A percentile compares a stretch with the other conserved stretches of the same genome.
Evolutionary conservation across 2,329 filamentous ascomycete genomes (phyloP).

Genomic region (Monosporascus ibericus): DNA sequence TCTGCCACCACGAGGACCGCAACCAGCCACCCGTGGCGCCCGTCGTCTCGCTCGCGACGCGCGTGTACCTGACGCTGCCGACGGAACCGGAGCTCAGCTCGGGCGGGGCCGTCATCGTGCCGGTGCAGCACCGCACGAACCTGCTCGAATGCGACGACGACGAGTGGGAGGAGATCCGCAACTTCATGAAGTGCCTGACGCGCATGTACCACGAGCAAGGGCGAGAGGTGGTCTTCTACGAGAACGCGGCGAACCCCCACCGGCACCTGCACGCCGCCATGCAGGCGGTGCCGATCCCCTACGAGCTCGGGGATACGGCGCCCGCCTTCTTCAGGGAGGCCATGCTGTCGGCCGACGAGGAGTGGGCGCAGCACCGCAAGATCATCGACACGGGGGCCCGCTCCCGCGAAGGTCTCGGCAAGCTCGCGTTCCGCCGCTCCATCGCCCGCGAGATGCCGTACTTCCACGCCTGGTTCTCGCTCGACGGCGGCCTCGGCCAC

Average conservation of each 20-base stretch:
- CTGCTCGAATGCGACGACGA: slow-evolving; percentile 98
- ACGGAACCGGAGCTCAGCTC: slow-evolving; percentile 83
- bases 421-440: slow-evolving; percentile 71
- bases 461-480: slow-evolving; percentile 92
- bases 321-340: slow-evolving; percentile 95
- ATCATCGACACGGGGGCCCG: slow-evolving; percentile 78
- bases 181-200: slow-evolving; percentile 96
- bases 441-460: slow-evolving; percentile 97
- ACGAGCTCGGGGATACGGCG: slow-evolving; percentile 82
- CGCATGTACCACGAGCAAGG: slow-evolving; percentile 93
- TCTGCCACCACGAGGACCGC: slow-evolving; percentile 86
- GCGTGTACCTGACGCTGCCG: slow-evolving; percentile 80
- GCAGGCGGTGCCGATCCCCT: slow-evolving; percentile 80
- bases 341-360: slow-evolving; percentile 78
- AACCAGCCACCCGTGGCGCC: slow-evolving; percentile 73
- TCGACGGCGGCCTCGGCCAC: slow-evolving; percentile 90
- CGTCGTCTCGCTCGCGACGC: slow-evolving; percentile 76
- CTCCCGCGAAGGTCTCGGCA: slow-evolving; percentile 64
- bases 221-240: slow-evolving; percentile 91
- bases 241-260: slow-evolving; percentile 81
- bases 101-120: slow-evolving; percentile 82
- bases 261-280: slow-evolving; percentile 80
- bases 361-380: slow-evolving; percentile 95
- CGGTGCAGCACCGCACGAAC: slow-evolving; percentile 79
- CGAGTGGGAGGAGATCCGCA: slow-evolving; percentile 97